Evolutionary conservation across 2,329 filamentous ascomycete species (phyloP).

Genomic region (Passalora sequoiae): DNA sequence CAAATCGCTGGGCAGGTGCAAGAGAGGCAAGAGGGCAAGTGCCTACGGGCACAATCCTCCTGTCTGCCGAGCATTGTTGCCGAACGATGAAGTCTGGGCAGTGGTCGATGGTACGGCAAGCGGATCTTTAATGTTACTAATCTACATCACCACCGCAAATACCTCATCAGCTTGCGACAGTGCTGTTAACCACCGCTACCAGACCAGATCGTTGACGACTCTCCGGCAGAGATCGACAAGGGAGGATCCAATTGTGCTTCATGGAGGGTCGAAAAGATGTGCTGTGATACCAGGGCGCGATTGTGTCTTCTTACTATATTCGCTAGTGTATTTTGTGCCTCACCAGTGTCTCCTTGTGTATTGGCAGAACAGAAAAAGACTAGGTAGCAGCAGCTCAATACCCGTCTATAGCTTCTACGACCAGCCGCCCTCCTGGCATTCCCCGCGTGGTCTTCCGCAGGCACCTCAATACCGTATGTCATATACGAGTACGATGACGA

Average conservation of each 20-base stretch:
- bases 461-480: too few relatives aligned
- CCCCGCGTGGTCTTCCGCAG: too few relatives aligned
- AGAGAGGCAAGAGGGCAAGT: neutral
- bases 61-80: slow-evolving; percentile 6
- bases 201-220: neutral
- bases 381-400: slow-evolving; percentile 2
- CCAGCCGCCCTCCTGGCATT: neutral
- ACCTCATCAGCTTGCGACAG: slow-evolving; percentile 16
- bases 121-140: slow-evolving; percentile 28
- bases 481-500: too few relatives aligned
- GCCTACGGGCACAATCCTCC: neutral
- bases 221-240: slow-evolving; percentile 1
- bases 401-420: neutral
- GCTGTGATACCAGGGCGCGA: slow-evolving; percentile 3
- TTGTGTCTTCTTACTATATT: slow-evolving; percentile 5
- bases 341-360: slow-evolving; percentile 4
- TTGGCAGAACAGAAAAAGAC: neutral
- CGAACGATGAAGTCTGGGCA: slow-evolving; percentile 7
- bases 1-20: slow-evolving; percentile 11
- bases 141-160: slow-evolving; percentile 27
- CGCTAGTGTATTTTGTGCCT: slow-evolving; percentile 3
- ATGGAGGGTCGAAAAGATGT: slow-evolving; percentile 4
- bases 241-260: neutral
- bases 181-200: slow-evolving; percentile 5
- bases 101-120: slow-evolving; percentile 17